Conservation (phyloP, 2,329 filamentous ascomycete species). For the Ophiostoma ulmi region DNA sequence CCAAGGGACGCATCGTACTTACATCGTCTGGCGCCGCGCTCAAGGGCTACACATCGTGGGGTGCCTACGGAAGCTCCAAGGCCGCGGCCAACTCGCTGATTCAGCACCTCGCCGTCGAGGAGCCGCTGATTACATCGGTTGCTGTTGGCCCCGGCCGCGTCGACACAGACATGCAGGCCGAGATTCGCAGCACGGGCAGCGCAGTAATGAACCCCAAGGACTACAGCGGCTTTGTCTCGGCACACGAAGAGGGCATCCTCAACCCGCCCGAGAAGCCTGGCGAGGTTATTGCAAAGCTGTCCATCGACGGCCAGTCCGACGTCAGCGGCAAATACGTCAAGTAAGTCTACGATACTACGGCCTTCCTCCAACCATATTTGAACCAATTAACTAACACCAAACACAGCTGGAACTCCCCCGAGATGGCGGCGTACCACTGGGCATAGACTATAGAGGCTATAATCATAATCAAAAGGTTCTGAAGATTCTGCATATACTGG, state of each 20-base stretch:
- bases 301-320: slow-evolving; percentile 56
- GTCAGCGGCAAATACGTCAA: slow-evolving; percentile 72
- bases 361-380: neutral
- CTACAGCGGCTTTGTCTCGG: slow-evolving; percentile 62
- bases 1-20: slow-evolving; percentile 68
- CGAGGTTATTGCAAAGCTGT: slow-evolving; percentile 76
- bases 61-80: slow-evolving; percentile 76
- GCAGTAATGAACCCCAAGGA: slow-evolving; percentile 49
- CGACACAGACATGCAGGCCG: slow-evolving; percentile 85
- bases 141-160: slow-evolving; percentile 74
- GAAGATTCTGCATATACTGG: neutral
- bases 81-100: slow-evolving; percentile 77
- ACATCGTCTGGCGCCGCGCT: slow-evolving; percentile 73
- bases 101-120: slow-evolving; percentile 67
- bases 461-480: too few relatives aligned
- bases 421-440: slow-evolving; percentile 44
- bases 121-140: slow-evolving; percentile 67
- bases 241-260: slow-evolving; percentile 66
- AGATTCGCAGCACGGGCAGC: slow-evolving; percentile 60
- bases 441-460: neutral
- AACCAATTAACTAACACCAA: neutral
- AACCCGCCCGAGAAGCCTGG: slow-evolving; percentile 80
- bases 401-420: slow-evolving; percentile 48
- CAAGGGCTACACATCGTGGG: slow-evolving; percentile 66
- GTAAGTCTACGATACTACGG: slow-evolving; percentile 39